A percentile compares a stretch with the other conserved stretches of the same genome.
phyloP scores from a whole-genome alignment of 805 yeast genomes.

The Metschnikowia sp. region DNA sequence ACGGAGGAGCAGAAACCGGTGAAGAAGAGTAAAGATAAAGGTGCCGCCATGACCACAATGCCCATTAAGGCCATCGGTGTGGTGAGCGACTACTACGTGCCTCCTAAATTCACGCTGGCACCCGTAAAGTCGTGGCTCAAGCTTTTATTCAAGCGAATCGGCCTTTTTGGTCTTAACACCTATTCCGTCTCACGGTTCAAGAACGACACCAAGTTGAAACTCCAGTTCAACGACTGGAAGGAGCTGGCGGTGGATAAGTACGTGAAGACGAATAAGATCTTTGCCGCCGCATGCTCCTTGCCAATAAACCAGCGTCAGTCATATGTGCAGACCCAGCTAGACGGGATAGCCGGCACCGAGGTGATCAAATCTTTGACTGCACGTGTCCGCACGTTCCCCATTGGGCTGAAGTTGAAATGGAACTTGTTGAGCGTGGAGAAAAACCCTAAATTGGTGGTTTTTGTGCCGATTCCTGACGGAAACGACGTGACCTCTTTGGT shows the following conservation, averaged over 20 bases:
- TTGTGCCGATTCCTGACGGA: slow-evolving; percentile 60
- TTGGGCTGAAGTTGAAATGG: slow-evolving; percentile 65
- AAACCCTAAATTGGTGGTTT: slow-evolving; percentile 68
- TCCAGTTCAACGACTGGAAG: slow-evolving; percentile 77
- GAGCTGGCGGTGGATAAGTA: slow-evolving; percentile 77
- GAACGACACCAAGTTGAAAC: slow-evolving; percentile 39
- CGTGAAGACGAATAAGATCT: slow-evolving; percentile 75
- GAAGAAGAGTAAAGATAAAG: slow-evolving; percentile 1
- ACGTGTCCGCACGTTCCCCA: slow-evolving; percentile 47
- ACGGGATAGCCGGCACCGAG: slow-evolving; percentile 32
- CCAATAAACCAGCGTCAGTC: slow-evolving; percentile 31
- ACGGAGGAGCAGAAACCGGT: slow-evolving; percentile 14
- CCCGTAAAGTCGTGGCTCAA: slow-evolving; percentile 37
- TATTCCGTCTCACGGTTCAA: slow-evolving; percentile 47
- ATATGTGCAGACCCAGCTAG: slow-evolving; percentile 41
- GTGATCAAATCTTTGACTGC: slow-evolving; percentile 30
- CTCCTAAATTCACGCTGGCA: slow-evolving; percentile 29
- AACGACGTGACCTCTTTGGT: slow-evolving; percentile 36
- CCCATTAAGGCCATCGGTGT: slow-evolving; percentile 40
- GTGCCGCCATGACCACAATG: slow-evolving; percentile 32
- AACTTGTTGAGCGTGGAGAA: slow-evolving; percentile 65
- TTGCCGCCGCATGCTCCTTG: slow-evolving; percentile 52
- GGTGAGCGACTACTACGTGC: slow-evolving; percentile 42
- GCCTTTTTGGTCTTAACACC: slow-evolving; percentile 65
- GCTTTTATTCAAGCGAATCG: slow-evolving; percentile 59